Base-by-base conservation (phyloP, 2,329 filamentous ascomycete species). In the Zelopaecilomyces penicillatus region DNA sequence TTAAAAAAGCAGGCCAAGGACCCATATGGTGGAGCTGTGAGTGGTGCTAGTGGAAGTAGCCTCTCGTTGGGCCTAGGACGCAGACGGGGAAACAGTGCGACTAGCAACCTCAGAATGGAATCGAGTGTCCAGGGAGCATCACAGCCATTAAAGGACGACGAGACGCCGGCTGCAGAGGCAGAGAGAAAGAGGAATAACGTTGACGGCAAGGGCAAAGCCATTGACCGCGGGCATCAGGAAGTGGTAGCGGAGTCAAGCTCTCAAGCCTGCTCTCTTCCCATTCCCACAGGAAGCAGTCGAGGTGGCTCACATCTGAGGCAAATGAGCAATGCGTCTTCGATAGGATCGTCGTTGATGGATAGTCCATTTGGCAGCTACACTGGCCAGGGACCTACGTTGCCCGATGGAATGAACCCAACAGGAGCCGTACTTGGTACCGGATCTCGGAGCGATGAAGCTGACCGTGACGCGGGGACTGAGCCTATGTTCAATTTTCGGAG, bases 401-500 rank as follows among this genome's bases (percentile, higher is more conserved):
- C 55, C 2, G 67, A 71, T 5, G 61, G 54, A 6, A 69, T 71
- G 35, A 68, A 74, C 50, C 19, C 19, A 19, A 19, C 19, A 19
- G 19, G 19, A 19, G 19, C 19, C 19, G 75, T 74, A 4, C 57
- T 75, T 2, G 79, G 75, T 37, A 61, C 78, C 3, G 69, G 66
- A 7, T 67, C 61, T 11, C 66, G 66, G 44, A 69, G 68, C 44
- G 68, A 71, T 12, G 69, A 71, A 8, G 69, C 70, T 9, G 75
- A 80, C 27, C 64, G 69, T 5, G 74, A 76, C 27, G 68, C 73
- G 4, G 70, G 73, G 10, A 52, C 69, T 44, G 90, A 96, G 59
- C 80, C 88, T 3, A 80, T 95, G 77, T 93, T 95, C 65, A 96
- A 95, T 62, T 96, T 96, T 60, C 76, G 82, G 45, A 95, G 88